These are phyloP conservation scores for Maudiozyma humilis DNA, from an alignment of 1,139 yeast species.

Conservation along the genomic window DNA sequence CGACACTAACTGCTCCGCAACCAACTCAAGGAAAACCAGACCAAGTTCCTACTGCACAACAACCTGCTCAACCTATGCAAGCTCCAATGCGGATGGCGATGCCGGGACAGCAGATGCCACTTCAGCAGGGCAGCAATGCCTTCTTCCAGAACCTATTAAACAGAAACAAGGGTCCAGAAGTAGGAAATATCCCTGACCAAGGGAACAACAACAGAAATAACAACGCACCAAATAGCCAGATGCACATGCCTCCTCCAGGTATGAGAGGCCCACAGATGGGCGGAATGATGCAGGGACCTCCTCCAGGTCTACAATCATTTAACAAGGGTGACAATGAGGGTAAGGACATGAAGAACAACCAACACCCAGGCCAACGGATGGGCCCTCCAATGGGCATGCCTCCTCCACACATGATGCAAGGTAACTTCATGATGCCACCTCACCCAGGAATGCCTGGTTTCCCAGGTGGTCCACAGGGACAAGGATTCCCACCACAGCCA, in stretches of 20 bases:
- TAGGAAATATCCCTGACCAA: not conserved
- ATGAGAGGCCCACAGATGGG: constrained; percentile 21
- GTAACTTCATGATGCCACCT: constrained; percentile 3
- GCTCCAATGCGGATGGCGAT: constrained; percentile 11
- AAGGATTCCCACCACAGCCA: not conserved
- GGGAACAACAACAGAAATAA: not conserved
- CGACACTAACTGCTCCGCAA: constrained; percentile 11
- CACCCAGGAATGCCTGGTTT: constrained; percentile 4
- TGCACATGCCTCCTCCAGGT: constrained; percentile 21
- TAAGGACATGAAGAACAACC: constrained; percentile 4
- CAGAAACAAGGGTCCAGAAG: constrained; percentile 18
- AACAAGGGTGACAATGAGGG: not conserved
- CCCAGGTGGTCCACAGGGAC: not conserved
- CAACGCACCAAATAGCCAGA: not conserved
- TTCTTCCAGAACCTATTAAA: constrained; percentile 29
- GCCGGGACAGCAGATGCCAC: constrained; percentile 5
- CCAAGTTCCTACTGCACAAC: constrained; percentile 1
- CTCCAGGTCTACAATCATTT: constrained; percentile 10
- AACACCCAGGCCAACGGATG: constrained; percentile 2
- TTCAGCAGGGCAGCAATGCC: constrained; percentile 16
- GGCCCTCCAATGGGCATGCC: constrained; percentile 2
- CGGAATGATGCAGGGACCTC: constrained; percentile 8
- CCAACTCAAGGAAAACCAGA: not conserved
- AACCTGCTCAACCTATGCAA: constrained; percentile 5
- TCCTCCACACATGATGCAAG: constrained; percentile 3